Conservation (phyloP, 2,329 filamentous ascomycete species). For the Epichloe hybrida region DNA sequence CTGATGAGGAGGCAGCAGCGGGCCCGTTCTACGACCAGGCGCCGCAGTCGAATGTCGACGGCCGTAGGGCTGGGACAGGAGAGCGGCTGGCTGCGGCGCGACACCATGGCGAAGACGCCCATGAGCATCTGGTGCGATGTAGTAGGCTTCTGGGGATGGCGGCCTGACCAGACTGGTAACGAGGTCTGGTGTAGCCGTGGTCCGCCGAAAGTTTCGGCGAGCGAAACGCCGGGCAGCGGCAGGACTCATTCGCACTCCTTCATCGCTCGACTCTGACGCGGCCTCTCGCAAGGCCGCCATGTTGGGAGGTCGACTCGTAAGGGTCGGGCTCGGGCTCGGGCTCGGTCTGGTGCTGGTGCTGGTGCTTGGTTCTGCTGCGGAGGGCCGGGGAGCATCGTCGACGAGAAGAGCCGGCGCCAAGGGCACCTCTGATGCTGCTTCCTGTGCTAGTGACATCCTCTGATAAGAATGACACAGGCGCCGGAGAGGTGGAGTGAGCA, state of each 20-base stretch:
- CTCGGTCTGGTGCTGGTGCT: too few relatives aligned
- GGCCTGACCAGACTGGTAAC: constrained; percentile 26
- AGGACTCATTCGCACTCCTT: constrained; percentile 21
- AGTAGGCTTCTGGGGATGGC: constrained; percentile 23
- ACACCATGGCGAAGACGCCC: constrained; percentile 11
- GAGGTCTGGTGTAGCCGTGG: constrained; percentile 25
- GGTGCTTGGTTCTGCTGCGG: not conserved
- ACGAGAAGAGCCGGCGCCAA: not conserved
- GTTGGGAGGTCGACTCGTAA: not conserved
- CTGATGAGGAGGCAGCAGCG: constrained; percentile 21
- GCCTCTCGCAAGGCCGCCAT: constrained; percentile 7
- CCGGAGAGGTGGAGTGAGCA: not conserved
- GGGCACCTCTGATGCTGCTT: not conserved
- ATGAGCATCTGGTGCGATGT: constrained; percentile 15
- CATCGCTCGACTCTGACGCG: constrained; percentile 23
- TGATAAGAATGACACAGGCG: not conserved
- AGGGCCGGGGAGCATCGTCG: not conserved
- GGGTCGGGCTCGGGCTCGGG: not conserved
- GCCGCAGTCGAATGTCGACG: constrained; percentile 11
- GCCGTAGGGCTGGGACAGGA: constrained; percentile 6
- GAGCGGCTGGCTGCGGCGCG: constrained; percentile 4
- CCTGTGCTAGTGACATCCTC: constrained; percentile 2
- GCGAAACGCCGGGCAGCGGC: constrained; percentile 23
- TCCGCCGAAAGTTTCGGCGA: constrained; percentile 21
- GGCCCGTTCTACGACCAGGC: constrained; percentile 20